Base-by-base conservation (phyloP, 306 rosid genomes). In the Prosopis cineraria region DNA sequence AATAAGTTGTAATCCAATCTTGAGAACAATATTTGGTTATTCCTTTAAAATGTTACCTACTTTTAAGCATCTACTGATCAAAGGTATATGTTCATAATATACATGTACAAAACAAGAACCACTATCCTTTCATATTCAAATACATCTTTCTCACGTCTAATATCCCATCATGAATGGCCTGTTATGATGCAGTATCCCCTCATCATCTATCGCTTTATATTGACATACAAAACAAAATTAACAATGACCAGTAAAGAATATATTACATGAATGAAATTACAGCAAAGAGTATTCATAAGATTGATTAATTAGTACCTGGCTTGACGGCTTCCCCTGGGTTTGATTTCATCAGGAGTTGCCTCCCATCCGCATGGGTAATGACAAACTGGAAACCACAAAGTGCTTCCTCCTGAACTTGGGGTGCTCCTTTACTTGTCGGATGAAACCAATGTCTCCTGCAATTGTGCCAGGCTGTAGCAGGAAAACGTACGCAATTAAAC, bases 271-370 rank as follows among this genome's bases (percentile, higher is more conserved):
- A 79, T 59, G 22, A 78, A 47, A 74, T 41, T 37, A 33, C 72
- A 67, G 2, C 58, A 43, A 65, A 33, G 39, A 27, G 10, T 14
- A 79, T 34, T 67, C 34, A 3, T 7, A 3, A 73, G 39, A 17
- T 43, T 43, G 10, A 14, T 3, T 20, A 0, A 27, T 45, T 37
- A 31, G 73, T 88, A 93, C 98, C 96, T 68, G 96, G 98, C 84
- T 89, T 89, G 68, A 91, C 69, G 68, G 89, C 86, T 84, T 91
- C 98, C 33, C 96, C 98, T 3, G 96, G 93, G 71, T 91, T 85
- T 73, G 94, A 88, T 78, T 93, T 93, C 85, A 93, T 88, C 70
- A 91, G 79, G 44, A 93, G 89, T 73, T 87, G 98, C 40, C 96
- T 81, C 72, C 96, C 96, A 85, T 93, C 98, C 66, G 88, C 89